A percentile compares a stretch with the other conserved stretches of the same genome.
These are phyloP conservation scores for Lachnellula arida DNA, from an alignment of 2,329 filamentous ascomycete species.

Conservation along the genomic window DNA sequence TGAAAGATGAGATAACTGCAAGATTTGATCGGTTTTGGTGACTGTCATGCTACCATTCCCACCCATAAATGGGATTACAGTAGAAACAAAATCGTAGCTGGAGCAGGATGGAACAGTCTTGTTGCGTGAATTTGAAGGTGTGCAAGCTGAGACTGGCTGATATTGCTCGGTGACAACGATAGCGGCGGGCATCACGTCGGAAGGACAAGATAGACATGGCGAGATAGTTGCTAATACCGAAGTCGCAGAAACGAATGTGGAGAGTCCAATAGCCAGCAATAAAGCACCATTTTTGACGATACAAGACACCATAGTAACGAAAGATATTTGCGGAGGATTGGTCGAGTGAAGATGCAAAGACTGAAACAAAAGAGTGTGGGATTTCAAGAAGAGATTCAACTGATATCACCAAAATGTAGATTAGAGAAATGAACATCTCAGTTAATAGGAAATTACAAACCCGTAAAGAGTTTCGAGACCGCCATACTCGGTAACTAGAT, in stretches of 20 bases:
- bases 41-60: constrained; percentile 1
- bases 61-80: constrained; percentile 7
- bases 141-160: constrained; percentile 12
- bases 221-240: constrained; percentile 5
- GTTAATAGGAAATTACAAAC: too few relatives aligned
- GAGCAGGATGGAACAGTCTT: background rate
- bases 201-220: constrained; percentile 11
- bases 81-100: constrained; percentile 10
- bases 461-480: too few relatives aligned
- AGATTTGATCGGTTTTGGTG: constrained; percentile 10
- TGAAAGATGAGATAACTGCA: constrained; percentile 1
- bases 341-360: too few relatives aligned
- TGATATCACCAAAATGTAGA: too few relatives aligned
- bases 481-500: too few relatives aligned
- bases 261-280: background rate
- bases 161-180: constrained; percentile 14
- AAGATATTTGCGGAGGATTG: background rate
- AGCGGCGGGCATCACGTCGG: background rate
- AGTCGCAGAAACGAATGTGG: background rate
- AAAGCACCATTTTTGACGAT: background rate
- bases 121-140: constrained; percentile 2
- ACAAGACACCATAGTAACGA: background rate
- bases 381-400: too few relatives aligned
- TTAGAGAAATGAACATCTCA: too few relatives aligned
- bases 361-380: too few relatives aligned